These are phyloP conservation scores for Rutidosis leptorrhynchoides DNA, from an alignment of 129 eudicot genomes.

Conservation along the genomic window DNA sequence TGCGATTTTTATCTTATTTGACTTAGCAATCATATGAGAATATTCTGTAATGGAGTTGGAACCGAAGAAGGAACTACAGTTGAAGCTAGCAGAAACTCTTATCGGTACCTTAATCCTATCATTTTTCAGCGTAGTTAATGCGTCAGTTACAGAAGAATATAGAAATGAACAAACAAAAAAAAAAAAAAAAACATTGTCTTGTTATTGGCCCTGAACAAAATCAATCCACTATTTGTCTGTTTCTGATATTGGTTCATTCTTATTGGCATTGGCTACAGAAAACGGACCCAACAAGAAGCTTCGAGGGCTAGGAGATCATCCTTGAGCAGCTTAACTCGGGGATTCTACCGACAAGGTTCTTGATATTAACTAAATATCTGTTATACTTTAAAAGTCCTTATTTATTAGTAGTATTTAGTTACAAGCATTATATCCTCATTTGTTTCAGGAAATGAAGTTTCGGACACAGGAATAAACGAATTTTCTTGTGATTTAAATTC, in stretches of 20 bases:
- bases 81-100: conserved; percentile 57
- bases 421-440: background rate
- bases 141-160: background rate
- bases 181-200: background rate
- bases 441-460: conserved; percentile 41
- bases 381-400: background rate
- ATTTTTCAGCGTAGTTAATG: background rate
- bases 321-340: conserved; percentile 63
- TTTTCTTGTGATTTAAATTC: conserved; percentile 45
- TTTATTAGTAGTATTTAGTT: background rate
- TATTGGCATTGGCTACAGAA: conserved; percentile 34
- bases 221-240: background rate
- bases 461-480: conserved; percentile 34
- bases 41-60: conserved; percentile 50
- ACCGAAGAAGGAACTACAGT: conserved; percentile 57
- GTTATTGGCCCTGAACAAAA: background rate
- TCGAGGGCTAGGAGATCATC: conserved; percentile 66
- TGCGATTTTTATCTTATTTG: conserved; percentile 29
- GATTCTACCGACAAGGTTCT: conserved; percentile 59
- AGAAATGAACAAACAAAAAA: background rate
- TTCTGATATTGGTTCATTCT: background rate
- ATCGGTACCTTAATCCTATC: conserved; percentile 34
- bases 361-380: background rate
- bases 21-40: conserved; percentile 59
- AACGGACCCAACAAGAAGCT: conserved; percentile 39